These are phyloP conservation scores for Vigna mungo DNA, from an alignment of 306 rosid species.

Conservation along the genomic window DNA sequence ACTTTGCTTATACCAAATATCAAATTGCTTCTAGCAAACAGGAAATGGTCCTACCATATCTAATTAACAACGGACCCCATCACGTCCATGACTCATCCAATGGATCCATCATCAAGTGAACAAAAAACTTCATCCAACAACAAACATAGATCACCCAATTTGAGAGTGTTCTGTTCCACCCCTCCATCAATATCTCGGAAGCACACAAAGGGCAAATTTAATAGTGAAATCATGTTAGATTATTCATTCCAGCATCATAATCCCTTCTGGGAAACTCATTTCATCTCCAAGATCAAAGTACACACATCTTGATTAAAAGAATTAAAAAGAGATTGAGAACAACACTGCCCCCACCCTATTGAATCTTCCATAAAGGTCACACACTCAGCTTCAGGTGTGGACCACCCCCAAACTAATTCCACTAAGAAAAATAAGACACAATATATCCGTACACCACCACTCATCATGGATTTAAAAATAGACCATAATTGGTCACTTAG, in stretches of 20 bases:
- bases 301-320: constrained; percentile 49
- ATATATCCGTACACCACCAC: background rate
- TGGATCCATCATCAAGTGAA: background rate
- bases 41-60: constrained; percentile 54
- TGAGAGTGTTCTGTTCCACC: constrained; percentile 38
- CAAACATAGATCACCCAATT: constrained; percentile 40
- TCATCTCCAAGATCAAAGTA: constrained; percentile 54
- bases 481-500: constrained; percentile 39
- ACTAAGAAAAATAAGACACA: background rate
- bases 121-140: constrained; percentile 6
- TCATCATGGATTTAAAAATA: background rate
- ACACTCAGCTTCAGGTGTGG: constrained; percentile 47
- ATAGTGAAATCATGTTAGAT: constrained; percentile 40
- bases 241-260: constrained; percentile 43
- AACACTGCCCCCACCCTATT: constrained; percentile 57
- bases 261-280: constrained; percentile 50
- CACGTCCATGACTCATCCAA: constrained; percentile 36
- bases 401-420: constrained; percentile 48
- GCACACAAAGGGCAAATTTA: constrained; percentile 38
- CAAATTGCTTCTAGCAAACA: constrained; percentile 45
- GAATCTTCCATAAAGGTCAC: constrained; percentile 48
- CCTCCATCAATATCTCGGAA: constrained; percentile 40
- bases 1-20: constrained; percentile 31
- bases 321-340: background rate
- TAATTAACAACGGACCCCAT: constrained; percentile 54